phyloP scores from a whole-genome alignment of 2,329 filamentous ascomycete genomes.

The Fragosphaeria purpurea region DNA sequence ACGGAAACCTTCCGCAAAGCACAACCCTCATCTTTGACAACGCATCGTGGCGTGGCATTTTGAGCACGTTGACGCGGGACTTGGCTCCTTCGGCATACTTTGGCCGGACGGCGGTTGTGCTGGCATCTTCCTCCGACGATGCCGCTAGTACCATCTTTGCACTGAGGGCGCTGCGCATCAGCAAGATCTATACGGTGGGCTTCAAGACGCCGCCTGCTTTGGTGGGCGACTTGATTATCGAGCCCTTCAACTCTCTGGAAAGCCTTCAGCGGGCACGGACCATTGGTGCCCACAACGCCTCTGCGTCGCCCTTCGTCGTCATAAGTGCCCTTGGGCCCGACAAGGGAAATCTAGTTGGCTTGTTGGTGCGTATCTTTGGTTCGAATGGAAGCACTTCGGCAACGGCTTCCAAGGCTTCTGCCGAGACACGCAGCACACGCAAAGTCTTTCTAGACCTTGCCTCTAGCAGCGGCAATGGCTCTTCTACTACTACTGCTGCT shows the following conservation, averaged over 20 bases:
- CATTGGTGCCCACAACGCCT: constrained; percentile 25
- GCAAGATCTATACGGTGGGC: constrained; percentile 74
- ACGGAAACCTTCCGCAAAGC: constrained; percentile 32
- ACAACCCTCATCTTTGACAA: constrained; percentile 66
- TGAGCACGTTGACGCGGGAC: constrained; percentile 70
- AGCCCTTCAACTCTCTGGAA: constrained; percentile 70
- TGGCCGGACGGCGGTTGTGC: constrained; percentile 62
- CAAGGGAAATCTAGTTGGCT: constrained; percentile 68
- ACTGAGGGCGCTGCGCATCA: constrained; percentile 62
- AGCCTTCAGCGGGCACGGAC: constrained; percentile 43
- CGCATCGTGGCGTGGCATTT: constrained; percentile 75
- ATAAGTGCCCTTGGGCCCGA: constrained; percentile 70
- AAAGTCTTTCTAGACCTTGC: constrained; percentile 78
- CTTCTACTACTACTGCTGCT: not conserved
- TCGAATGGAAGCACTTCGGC: constrained; percentile 21
- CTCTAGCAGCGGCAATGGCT: constrained; percentile 28
- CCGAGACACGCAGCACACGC: constrained; percentile 26
- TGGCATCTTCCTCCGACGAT: constrained; percentile 63
- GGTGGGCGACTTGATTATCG: constrained; percentile 58
- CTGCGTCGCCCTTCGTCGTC: constrained; percentile 64
- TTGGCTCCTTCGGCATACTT: constrained; percentile 75
- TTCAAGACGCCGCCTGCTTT: constrained; percentile 57
- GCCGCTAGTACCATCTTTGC: constrained; percentile 73
- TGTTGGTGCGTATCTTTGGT: constrained; percentile 65
- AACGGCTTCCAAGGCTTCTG: constrained; percentile 22